These are phyloP conservation scores for Plasmodium sp. DNA, from an alignment of 169 alveolate genomes.

Conservation along the genomic window DNA sequence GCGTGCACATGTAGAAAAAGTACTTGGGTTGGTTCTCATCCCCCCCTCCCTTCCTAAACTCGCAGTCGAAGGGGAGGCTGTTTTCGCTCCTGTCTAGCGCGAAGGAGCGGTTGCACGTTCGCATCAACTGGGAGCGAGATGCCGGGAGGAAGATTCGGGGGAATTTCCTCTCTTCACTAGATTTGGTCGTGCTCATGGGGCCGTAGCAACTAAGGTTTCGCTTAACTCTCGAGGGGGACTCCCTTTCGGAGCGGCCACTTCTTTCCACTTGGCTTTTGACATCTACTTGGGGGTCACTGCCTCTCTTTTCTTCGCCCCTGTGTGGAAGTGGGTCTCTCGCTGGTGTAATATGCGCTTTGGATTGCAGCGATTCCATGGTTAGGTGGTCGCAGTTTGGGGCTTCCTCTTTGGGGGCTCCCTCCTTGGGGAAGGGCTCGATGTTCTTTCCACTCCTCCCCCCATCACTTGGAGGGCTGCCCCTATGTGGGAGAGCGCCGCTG, in stretches of 20 bases:
- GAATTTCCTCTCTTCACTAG: not conserved
- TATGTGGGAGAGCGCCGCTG: not conserved
- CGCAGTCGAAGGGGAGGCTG: not conserved
- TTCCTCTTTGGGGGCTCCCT: not conserved
- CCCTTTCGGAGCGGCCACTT: not conserved
- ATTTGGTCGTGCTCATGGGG: not conserved
- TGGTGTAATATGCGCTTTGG: too few relatives aligned
- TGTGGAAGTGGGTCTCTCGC: not conserved
- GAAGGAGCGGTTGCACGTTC: not conserved
- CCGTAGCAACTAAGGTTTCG: not conserved
- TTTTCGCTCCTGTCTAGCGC: not conserved
- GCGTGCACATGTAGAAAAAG: constrained; percentile 65
- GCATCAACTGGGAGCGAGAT: not conserved
- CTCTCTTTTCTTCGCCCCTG: not conserved
- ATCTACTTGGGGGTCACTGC: not conserved
- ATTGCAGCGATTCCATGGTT: not conserved
- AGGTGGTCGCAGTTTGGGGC: not conserved
- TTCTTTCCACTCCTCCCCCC: not conserved
- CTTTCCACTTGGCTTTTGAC: not conserved
- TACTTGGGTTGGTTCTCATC: constrained; percentile 1
- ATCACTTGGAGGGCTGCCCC: not conserved
- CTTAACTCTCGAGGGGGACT: not conserved
- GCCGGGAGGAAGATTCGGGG: not conserved
- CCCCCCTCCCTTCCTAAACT: not conserved
- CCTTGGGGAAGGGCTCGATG: not conserved